These are phyloP conservation scores for Citrus sp. DNA, from an alignment of 345 rosid species.

Conservation along the genomic window DNA sequence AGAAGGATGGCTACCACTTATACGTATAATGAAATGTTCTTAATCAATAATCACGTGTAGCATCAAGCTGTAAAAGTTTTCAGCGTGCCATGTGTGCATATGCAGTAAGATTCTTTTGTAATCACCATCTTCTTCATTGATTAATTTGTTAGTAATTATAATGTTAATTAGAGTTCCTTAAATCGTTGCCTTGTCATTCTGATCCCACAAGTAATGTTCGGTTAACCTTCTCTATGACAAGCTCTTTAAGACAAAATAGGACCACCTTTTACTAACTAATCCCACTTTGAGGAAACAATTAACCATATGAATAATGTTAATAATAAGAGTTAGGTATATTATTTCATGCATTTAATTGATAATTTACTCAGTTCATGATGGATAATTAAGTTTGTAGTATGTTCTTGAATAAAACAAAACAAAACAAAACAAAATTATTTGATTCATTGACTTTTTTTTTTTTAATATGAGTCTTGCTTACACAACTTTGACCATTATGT, in stretches of 20 bases:
- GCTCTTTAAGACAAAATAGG: not conserved
- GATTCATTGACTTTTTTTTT: not conserved
- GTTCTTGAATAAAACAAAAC: not conserved
- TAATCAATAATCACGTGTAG: not conserved
- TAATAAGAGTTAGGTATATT: not conserved
- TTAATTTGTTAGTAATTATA: not conserved
- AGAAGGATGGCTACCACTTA: not conserved
- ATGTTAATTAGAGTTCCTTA: not conserved
- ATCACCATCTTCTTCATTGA: not conserved
- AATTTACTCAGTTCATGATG: not conserved
- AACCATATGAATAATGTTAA: not conserved
- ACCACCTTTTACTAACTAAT: not conserved
- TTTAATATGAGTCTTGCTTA: not conserved
- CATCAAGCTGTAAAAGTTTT: not conserved
- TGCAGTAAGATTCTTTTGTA: not conserved
- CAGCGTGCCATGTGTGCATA: not conserved
- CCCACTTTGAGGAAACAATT: slow-evolving; percentile 2
- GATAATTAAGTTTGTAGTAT: not conserved
- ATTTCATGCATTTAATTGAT: not conserved
- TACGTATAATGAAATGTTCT: no score
- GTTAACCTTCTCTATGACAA: not conserved
- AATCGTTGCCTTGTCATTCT: not conserved
- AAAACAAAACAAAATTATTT: not conserved
- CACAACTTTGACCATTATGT: not conserved
- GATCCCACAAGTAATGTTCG: slow-evolving; percentile 8